phyloP scores from a whole-genome alignment of 2,329 filamentous ascomycete genomes.

The Aspergillus unguis region DNA sequence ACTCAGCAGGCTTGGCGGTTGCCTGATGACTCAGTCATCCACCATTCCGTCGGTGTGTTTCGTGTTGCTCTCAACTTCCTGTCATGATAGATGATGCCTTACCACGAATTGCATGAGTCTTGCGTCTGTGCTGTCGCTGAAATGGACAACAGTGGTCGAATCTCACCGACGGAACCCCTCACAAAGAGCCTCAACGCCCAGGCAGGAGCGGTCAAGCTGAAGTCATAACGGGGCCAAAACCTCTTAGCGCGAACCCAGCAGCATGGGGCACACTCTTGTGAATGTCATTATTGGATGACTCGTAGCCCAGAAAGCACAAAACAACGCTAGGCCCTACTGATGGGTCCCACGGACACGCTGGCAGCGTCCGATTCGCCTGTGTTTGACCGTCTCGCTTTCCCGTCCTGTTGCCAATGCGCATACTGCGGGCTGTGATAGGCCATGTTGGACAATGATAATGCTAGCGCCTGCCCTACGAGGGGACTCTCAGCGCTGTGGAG shows the following conservation, averaged over 20 bases:
- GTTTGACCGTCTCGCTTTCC: constrained; percentile 7
- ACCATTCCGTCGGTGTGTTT: too few species aligned
- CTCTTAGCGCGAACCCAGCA: neutral
- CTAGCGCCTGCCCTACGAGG: constrained; percentile 14
- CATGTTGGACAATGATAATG: neutral
- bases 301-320: neutral
- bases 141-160: neutral
- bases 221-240: constrained; percentile 9
- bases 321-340: constrained; percentile 24
- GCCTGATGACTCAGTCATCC: too few species aligned
- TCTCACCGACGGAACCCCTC: constrained; percentile 8
- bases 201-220: constrained; percentile 23
- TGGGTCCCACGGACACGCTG: constrained; percentile 18
- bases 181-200: constrained; percentile 6
- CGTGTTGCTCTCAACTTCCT: too few species aligned
- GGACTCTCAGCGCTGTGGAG: constrained; percentile 5
- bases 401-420: neutral
- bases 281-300: constrained; percentile 4
- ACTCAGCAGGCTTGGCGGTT: neutral
- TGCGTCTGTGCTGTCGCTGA: too few species aligned
- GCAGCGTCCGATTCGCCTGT: constrained; percentile 17
- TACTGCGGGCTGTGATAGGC: constrained; percentile 3
- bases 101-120: too few species aligned
- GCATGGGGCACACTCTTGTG: neutral
- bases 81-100: too few species aligned